phyloP scores from a whole-genome alignment of 768 basidiomycete species.

The Tephrocybe rancida region DNA sequence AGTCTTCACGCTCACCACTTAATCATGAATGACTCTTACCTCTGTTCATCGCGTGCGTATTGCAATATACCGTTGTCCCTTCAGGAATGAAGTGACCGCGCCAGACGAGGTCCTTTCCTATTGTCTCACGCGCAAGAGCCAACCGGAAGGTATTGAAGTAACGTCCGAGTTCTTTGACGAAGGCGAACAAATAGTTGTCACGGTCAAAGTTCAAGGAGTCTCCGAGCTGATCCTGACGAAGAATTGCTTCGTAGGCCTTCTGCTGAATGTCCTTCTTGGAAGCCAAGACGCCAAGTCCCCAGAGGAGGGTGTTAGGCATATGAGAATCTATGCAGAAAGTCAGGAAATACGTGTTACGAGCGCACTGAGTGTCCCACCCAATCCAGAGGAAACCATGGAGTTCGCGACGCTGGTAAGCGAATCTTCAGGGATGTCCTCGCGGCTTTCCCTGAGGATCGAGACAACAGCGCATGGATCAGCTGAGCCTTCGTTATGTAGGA shows the following conservation, averaged over 20 bases:
- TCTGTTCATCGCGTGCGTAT: slow-evolving; percentile 19
- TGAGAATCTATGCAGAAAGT: slow-evolving; percentile 10
- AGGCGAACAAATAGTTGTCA: slow-evolving; percentile 16
- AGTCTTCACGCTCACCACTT: neutral
- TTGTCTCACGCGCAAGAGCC: slow-evolving; percentile 16
- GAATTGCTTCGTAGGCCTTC: slow-evolving; percentile 16
- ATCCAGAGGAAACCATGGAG: slow-evolving; percentile 20
- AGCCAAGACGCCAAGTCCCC: slow-evolving; percentile 16
- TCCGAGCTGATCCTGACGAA: slow-evolving; percentile 9
- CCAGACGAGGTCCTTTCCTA: slow-evolving; percentile 18
- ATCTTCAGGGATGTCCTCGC: slow-evolving; percentile 16
- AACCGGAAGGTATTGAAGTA: slow-evolving; percentile 20
- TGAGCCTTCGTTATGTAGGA: slow-evolving; percentile 5
- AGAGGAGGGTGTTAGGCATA: slow-evolving; percentile 18
- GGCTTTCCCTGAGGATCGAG: slow-evolving; percentile 11
- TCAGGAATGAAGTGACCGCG: slow-evolving; percentile 16
- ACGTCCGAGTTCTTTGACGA: slow-evolving; percentile 17
- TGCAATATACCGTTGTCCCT: slow-evolving; percentile 17
- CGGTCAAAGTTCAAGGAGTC: slow-evolving; percentile 10
- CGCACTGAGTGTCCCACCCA: too few relatives aligned
- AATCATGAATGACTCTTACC: neutral
- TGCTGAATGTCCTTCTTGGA: slow-evolving; percentile 11
- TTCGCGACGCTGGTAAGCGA: slow-evolving; percentile 17
- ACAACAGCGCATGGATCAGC: slow-evolving; percentile 14
- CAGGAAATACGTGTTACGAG: too few relatives aligned